These are phyloP conservation scores for Boletus patriciae DNA, from an alignment of 768 basidiomycete species.

Conservation along the genomic window DNA sequence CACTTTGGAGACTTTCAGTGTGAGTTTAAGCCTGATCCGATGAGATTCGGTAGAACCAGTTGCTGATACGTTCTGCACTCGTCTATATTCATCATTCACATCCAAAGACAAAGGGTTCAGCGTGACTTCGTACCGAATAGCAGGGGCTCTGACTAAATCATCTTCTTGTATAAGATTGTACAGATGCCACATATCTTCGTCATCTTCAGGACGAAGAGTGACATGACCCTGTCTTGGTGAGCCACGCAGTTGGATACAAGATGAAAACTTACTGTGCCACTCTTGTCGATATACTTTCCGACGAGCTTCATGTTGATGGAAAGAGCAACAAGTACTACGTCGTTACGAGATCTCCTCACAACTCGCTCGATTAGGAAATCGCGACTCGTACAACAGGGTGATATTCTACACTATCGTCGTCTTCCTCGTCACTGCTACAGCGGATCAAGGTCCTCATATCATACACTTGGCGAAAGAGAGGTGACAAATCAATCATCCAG, in stretches of 20 bases:
- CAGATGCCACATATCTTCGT: conserved; percentile 99
- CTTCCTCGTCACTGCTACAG: no score
- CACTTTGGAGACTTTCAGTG: conserved; percentile 74
- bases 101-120: not conserved
- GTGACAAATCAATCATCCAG: conserved; percentile 42
- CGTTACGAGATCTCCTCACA: not conserved
- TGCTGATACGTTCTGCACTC: conserved; percentile 84
- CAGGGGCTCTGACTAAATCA: conserved; percentile 82
- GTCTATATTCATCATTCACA: conserved; percentile 43
- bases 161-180: conserved; percentile 95
- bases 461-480: not conserved
- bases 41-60: conserved; percentile 95
- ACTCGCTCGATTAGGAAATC: conserved; percentile 21
- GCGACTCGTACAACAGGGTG: not conserved
- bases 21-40: conserved; percentile 81
- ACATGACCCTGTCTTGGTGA: conserved; percentile 74
- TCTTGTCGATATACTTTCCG: conserved; percentile 80
- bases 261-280: conserved; percentile 61
- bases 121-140: conserved; percentile 60
- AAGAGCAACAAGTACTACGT: not conserved
- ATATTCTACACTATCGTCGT: not conserved
- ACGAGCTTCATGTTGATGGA: conserved; percentile 75
- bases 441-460: not conserved
- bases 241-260: not conserved
- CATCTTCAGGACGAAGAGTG: conserved; percentile 92